Conservation (phyloP, 164 flowering plant genomes). For the Tetracentron sinense region DNA sequence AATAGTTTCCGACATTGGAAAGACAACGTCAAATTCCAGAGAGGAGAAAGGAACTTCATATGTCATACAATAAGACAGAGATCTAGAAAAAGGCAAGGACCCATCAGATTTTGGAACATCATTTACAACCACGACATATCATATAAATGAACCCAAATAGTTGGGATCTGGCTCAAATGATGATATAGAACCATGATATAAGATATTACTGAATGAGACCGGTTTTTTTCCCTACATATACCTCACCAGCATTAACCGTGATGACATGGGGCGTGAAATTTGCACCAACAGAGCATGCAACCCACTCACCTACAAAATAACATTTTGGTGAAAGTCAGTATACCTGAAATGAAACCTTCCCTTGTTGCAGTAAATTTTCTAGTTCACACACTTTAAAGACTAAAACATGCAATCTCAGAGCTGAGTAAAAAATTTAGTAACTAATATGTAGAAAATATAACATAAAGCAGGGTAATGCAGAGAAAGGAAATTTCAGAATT, state of each 20-base stretch:
- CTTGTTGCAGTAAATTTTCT: not conserved
- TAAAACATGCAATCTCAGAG: not conserved
- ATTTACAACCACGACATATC: not conserved
- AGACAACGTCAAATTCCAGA: not conserved
- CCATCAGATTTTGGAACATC: not conserved
- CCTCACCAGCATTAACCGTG: slow-evolving; percentile 85
- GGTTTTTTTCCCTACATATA: slow-evolving; percentile 16
- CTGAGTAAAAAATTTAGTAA: not conserved
- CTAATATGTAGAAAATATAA: no score
- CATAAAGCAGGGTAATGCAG: not conserved
- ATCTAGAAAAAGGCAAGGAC: not conserved
- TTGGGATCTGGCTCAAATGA: not conserved
- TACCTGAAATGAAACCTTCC: not conserved
- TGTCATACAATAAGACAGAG: not conserved
- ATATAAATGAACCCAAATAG: not conserved
- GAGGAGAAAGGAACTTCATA: not conserved
- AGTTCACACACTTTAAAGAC: not conserved
- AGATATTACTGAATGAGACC: not conserved
- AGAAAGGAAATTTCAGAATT: not conserved
- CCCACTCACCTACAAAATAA: slow-evolving; percentile 61
- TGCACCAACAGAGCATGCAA: slow-evolving; percentile 77
- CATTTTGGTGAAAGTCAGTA: slow-evolving; percentile 12
- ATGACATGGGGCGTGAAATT: slow-evolving; percentile 84
- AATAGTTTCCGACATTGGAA: not conserved
- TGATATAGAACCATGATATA: not conserved